Evolutionary conservation across 805 yeast species (phyloP).

Genomic region (Candida sakaeoensis): DNA sequence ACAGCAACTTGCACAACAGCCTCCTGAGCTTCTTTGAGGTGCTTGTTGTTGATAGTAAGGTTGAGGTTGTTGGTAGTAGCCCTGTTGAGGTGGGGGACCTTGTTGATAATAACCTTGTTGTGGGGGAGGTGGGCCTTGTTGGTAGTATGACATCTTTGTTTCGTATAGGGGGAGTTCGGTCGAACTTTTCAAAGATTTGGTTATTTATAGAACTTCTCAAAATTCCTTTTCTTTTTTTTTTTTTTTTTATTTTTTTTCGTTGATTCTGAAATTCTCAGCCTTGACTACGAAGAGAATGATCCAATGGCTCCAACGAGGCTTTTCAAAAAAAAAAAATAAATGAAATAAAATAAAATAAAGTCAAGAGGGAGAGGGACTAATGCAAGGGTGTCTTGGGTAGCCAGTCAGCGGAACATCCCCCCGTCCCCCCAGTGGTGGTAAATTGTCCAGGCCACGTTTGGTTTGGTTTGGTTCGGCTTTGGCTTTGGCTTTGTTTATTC

Average conservation of each 20-base stretch:
- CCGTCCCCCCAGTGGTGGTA: too few species aligned
- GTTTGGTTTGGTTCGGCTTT: too few species aligned
- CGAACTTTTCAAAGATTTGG: not conserved
- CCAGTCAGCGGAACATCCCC: too few species aligned
- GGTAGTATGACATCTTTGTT: slow-evolving; percentile 10
- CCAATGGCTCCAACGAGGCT: slow-evolving; percentile 1
- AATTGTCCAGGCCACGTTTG: not conserved
- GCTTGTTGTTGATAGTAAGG: slow-evolving; percentile 43
- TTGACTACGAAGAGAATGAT: not conserved
- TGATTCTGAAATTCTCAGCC: not conserved
- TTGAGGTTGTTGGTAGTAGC: slow-evolving; percentile 38
- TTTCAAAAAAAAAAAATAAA: too few species aligned
- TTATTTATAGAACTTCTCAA: not conserved
- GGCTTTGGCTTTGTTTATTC: too few species aligned
- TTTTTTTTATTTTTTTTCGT: not conserved
- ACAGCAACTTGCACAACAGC: slow-evolving; percentile 31
- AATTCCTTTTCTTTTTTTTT: not conserved
- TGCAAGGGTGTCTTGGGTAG: too few species aligned
- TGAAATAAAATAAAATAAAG: too few species aligned
- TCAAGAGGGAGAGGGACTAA: too few species aligned
- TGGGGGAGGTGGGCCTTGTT: slow-evolving; percentile 16
- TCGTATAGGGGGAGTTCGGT: not conserved
- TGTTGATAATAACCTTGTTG: slow-evolving; percentile 24
- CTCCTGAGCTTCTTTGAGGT: slow-evolving; percentile 19
- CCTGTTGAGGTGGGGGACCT: slow-evolving; percentile 24